Base-by-base conservation (phyloP, 371 early-diverging fungal genomes). In the Rhizopus microsporus region DNA sequence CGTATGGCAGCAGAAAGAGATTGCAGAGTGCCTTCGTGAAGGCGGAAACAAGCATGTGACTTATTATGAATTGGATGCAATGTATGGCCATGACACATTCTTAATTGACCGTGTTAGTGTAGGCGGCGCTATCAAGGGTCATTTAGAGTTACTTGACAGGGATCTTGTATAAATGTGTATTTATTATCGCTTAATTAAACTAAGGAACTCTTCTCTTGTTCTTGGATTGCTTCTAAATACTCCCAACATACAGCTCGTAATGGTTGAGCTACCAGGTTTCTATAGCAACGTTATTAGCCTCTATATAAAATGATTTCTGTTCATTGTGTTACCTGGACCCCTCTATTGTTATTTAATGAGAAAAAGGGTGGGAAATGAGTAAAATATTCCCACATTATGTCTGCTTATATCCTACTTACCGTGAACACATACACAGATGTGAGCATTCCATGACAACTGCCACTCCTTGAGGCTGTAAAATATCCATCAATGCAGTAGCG, bases 11-110 rank as follows among this genome's bases (percentile, higher is more conserved):
- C 98, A 97, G 72, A 89, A 89, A 71, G 97, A 97, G 69, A 92
- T 97, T 59, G 95, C 95, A 7, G 87, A 88, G 47, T 88, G 88
- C 61, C 72, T 97, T 53, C 83, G 88, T 42, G 79, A 77, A 13
- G 82, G 83, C 0, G 97, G 96, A 16, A 97, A 97, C 75, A 79
- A 82, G 47, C 68, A 75, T 17, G 96, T 97, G 12, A 95, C 97
- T 2, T 95, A 95, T 68, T 96, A 95, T 63, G 98, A 96, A 74
- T 71, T 96, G n/a, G 98, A 96, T 71, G 88, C 94, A 29, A 87
- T 94, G 82, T 97, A 92, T 74, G 98, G 98, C 6, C 98, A 97
- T 69, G 97, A 97, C 63, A 96, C 98, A 7, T 97, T 96, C 68
- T 82, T 96, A 69, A 91, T 96, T 60, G 96, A 96, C 67, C 67